Base-by-base conservation (phyloP, 2,329 filamentous ascomycete species). In the Aspergillus niger region DNA sequence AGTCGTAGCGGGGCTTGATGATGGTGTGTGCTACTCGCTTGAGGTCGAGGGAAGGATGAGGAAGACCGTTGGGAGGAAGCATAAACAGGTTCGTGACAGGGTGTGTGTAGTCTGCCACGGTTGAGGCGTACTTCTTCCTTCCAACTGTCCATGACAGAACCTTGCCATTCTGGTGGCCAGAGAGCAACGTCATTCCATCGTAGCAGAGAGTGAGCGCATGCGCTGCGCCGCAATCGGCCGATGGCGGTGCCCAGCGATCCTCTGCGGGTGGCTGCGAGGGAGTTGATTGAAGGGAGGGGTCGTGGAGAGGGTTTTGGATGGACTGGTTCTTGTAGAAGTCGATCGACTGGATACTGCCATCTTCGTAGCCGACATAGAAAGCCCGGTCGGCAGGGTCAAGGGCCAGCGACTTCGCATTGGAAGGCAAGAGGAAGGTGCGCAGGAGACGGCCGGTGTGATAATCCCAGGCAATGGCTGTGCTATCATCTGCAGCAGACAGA, bases 401-500 rank as follows among this genome's bases (percentile, higher is more conserved):
- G 8, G 86, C 81, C 36, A 94, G 74, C 68, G 89, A 92, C 30
- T 89, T 81, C 15, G 93, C 91, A 17, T 84, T 80, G n/a, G 84
- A 82, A 2, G 91, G 86, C 59, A 98, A 86, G 43, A 98, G 83
- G 65, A 96, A 87, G 3, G 92, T 98, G 47, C 93, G 87, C 59
- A 98, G 80, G 10, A 89, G 82, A 62, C 86, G 85, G 41, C 91
- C 91, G 0, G 87, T 91, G 63, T 88, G 86, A 73, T 96, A 96
- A 77, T 98, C 93, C 95, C 95, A 99, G 62, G 96, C 83, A 69
- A 97, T 89, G 68, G 91, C 91, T 7, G 91, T 95, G 77, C 91
- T 93, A 78, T 98, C 95, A 68, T 86, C 88, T 65, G 91, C 91
- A 6, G 89, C 86, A 3, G 94, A 96, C 20, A 97, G 84, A 61